Evolutionary conservation across 2,329 filamentous ascomycete species (phyloP).

Genomic region (Fonsecaea monophora): DNA sequence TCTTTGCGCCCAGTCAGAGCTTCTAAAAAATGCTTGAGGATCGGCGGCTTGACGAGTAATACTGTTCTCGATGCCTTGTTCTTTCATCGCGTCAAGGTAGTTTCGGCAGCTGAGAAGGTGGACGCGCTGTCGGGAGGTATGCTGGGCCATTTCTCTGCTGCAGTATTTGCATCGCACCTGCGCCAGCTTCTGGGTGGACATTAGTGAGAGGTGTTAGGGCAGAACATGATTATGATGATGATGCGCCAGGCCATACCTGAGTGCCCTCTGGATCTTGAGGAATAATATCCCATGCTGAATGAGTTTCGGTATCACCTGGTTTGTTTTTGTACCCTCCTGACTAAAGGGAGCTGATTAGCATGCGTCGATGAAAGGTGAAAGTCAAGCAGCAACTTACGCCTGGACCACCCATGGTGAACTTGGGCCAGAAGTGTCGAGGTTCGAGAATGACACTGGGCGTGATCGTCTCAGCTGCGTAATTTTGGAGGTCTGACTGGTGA

Average conservation of each 20-base stretch:
- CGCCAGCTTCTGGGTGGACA: slow-evolving; percentile 36
- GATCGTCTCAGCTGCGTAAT: slow-evolving; percentile 26
- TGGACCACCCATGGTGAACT: slow-evolving; percentile 39
- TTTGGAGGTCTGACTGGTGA: slow-evolving; percentile 31
- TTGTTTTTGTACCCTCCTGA: slow-evolving; percentile 42
- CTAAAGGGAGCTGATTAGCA: slow-evolving; percentile 11
- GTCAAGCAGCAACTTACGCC: slow-evolving; percentile 24
- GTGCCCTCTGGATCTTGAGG: slow-evolving; percentile 38
- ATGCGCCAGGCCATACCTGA: slow-evolving; percentile 30
- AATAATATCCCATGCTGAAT: slow-evolving; percentile 43
- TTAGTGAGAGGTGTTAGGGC: slow-evolving; percentile 14
- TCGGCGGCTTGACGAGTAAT: slow-evolving; percentile 42
- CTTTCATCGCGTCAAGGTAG: slow-evolving; percentile 42
- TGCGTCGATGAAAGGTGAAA: not conserved
- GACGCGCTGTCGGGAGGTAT: slow-evolving; percentile 42
- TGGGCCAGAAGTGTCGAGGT: not conserved
- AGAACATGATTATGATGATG: not conserved
- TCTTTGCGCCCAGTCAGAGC: slow-evolving; percentile 33
- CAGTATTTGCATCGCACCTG: slow-evolving; percentile 43
- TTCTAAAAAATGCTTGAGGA: slow-evolving; percentile 39
- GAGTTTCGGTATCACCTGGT: slow-evolving; percentile 41
- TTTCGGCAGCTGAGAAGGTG: slow-evolving; percentile 40
- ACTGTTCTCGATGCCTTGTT: slow-evolving; percentile 39
- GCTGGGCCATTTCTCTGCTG: slow-evolving; percentile 41
- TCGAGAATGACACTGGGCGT: slow-evolving; percentile 10